These are phyloP conservation scores for Athelia psychrophila DNA, from an alignment of 1,284 basidiomycete genomes.

Conservation along the genomic window DNA sequence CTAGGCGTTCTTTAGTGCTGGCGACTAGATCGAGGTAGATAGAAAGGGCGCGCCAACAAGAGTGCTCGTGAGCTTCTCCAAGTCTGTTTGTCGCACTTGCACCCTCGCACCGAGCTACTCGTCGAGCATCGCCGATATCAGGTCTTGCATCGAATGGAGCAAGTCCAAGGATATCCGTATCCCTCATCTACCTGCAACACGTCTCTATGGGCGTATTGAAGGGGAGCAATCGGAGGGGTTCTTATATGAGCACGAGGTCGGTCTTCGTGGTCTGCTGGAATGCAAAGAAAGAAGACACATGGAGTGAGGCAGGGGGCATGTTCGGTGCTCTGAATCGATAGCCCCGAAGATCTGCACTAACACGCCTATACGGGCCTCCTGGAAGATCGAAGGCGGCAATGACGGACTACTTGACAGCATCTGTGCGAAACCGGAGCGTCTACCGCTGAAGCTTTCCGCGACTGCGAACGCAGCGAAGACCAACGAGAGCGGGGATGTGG, in stretches of 20 bases:
- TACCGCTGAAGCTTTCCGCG: slow-evolving; percentile 79
- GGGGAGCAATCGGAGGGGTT: slow-evolving; percentile 98
- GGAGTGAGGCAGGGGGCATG: slow-evolving; percentile 73
- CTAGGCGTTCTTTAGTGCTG: slow-evolving; percentile 50
- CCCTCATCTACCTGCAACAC: slow-evolving; percentile 90
- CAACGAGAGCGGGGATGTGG: slow-evolving; percentile 88
- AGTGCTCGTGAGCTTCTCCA: slow-evolving; percentile 54
- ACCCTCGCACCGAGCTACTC: slow-evolving; percentile 95
- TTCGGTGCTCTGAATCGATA: slow-evolving; percentile 87
- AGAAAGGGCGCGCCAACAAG: slow-evolving; percentile 78
- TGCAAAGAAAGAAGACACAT: slow-evolving; percentile 84
- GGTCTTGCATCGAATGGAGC: slow-evolving; percentile 47
- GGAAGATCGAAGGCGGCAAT: slow-evolving; percentile 91
- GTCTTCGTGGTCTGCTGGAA: slow-evolving; percentile 68
- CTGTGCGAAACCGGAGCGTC: slow-evolving; percentile 86
- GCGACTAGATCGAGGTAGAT: slow-evolving; percentile 70
- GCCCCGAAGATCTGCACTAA: too few relatives aligned
- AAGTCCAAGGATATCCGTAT: slow-evolving; percentile 64
- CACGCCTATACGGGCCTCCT: slow-evolving; percentile 79
- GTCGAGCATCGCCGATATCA: slow-evolving; percentile 85
- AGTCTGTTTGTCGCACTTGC: slow-evolving; percentile 71
- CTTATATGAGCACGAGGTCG: slow-evolving; percentile 54
- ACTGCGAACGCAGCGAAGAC: slow-evolving; percentile 95
- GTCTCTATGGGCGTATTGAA: slow-evolving; percentile 94
- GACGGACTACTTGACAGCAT: slow-evolving; percentile 62